Conservation (phyloP, 495 filamentous ascomycete species). For the Oidiodendron maius region DNA sequence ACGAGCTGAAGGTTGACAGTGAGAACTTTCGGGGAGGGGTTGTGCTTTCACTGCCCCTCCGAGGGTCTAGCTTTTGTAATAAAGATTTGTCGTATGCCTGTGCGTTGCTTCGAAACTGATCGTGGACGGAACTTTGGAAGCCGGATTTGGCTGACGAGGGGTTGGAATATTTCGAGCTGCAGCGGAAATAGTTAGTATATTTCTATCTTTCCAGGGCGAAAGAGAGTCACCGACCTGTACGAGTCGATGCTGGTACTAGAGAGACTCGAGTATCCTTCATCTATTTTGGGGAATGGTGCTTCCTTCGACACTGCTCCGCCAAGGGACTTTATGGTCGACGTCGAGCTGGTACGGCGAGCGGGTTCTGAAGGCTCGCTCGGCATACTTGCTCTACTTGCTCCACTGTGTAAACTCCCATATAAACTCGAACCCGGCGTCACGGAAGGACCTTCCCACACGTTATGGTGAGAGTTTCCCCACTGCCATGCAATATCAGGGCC, state of each 20-base stretch:
- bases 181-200: background rate
- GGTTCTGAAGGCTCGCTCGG: constrained; percentile 25
- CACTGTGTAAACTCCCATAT: constrained; percentile 12
- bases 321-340: constrained; percentile 30
- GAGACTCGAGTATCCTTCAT: constrained; percentile 49
- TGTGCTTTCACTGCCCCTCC: constrained; percentile 47
- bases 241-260: constrained; percentile 32
- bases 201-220: background rate
- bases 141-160: constrained; percentile 15
- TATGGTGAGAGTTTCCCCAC: constrained; percentile 23
- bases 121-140: constrained; percentile 36
- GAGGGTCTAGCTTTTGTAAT: constrained; percentile 66
- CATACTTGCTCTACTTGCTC: constrained; percentile 11
- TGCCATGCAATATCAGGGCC: constrained; percentile 26
- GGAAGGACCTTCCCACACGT: constrained; percentile 18
- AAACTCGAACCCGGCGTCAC: constrained; percentile 25
- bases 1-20: constrained; percentile 45
- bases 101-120: constrained; percentile 50
- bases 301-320: constrained; percentile 18
- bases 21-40: constrained; percentile 48
- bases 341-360: constrained; percentile 27
- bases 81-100: constrained; percentile 76
- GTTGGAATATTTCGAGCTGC: constrained; percentile 23
- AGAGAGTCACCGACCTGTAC: constrained; percentile 25
- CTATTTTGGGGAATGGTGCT: constrained; percentile 25